A percentile compares a stretch with the other conserved stretches of the same genome.
Conservation (phyloP, 208 protist species). For the Acanthamoeba triangularis region DNA sequence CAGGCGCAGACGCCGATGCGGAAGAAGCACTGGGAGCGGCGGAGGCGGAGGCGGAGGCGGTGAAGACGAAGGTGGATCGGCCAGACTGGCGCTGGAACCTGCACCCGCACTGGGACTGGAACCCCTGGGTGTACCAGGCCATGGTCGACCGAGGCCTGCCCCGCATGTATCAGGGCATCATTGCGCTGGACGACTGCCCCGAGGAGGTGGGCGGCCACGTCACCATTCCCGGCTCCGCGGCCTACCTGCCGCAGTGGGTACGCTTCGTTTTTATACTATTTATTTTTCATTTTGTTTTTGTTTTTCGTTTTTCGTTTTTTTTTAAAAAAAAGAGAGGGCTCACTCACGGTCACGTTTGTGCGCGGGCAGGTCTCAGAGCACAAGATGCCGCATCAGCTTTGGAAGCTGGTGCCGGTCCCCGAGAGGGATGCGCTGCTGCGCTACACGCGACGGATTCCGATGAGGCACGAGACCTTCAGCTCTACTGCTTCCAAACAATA, state of each 20-base stretch:
- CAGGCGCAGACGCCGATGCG: not conserved
- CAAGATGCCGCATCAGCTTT: not conserved
- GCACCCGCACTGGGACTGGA: constrained; percentile 55
- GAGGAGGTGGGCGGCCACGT: constrained; percentile 51
- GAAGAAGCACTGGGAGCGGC: not conserved
- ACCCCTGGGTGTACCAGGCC: constrained; percentile 45
- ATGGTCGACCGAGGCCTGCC: constrained; percentile 8
- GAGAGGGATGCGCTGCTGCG: not conserved
- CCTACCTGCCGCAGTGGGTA: not conserved
- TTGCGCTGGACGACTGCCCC: constrained; percentile 49
- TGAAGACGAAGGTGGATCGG: not conserved
- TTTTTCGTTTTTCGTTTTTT: too few relatives aligned
- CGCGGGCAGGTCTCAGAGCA: not conserved
- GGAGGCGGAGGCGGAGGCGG: not conserved
- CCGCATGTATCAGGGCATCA: constrained; percentile 18
- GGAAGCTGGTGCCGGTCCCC: not conserved
- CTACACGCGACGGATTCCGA: constrained; percentile 22
- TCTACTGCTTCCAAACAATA: too few relatives aligned
- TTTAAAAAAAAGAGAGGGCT: too few relatives aligned
- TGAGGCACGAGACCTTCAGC: too few relatives aligned
- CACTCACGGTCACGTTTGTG: too few relatives aligned
- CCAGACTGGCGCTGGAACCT: constrained; percentile 45
- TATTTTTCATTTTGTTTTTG: too few relatives aligned
- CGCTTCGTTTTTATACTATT: too few relatives aligned
- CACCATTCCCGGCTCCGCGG: constrained; percentile 12